Base-by-base conservation (phyloP, 495 filamentous ascomycete species). In the Tuber umbilicatum region DNA sequence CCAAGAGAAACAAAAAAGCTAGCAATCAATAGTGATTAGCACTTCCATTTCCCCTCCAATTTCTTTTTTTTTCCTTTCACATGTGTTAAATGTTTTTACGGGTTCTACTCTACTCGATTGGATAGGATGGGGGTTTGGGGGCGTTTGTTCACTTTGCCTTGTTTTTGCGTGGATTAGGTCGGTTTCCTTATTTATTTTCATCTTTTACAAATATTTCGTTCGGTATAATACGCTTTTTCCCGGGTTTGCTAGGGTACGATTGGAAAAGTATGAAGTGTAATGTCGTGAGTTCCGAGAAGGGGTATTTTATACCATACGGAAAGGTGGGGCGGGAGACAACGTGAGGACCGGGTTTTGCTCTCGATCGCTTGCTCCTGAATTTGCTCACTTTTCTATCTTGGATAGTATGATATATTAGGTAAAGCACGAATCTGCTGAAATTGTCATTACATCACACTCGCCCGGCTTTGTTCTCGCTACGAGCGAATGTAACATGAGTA, bases 261-360 rank as follows among this genome's bases (percentile, higher is more conserved):
- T 14, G 9, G 50, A n/a, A 31, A 60, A 60, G 70, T 50, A 55
- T 37, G 50, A 40, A 40, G 73, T 64, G 70, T 70, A 77, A 74
- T 60, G 50, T 47, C 21, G 17, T n/a, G 50, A 60, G 50, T n/a
- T 14, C n/a, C 3, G n/a, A 60, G n/a, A 27, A 60, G 47, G 47
- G 47, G n/a, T 60, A 10, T 27, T 60, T 60, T n/a, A 60, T 60
- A 60, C 23, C 10, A 31, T 27, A 60, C 50, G 2, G 10, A 60
- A 60, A 14, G n/a, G 50, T 27, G 50, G 23, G 23, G 10, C 4
- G 23, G 47, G 47, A 42, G 47, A n/a, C 50, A 60, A 12, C 12
- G 23, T 27, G 50, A 14, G 50, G 16, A 31, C 9, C 23, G 9
- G 10, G 50, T 14, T 14, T 27, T 27, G n/a, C 12, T 27, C 23